Conservation (phyloP, 1,139 yeast genomes). For the Lodderomyces theae region DNA sequence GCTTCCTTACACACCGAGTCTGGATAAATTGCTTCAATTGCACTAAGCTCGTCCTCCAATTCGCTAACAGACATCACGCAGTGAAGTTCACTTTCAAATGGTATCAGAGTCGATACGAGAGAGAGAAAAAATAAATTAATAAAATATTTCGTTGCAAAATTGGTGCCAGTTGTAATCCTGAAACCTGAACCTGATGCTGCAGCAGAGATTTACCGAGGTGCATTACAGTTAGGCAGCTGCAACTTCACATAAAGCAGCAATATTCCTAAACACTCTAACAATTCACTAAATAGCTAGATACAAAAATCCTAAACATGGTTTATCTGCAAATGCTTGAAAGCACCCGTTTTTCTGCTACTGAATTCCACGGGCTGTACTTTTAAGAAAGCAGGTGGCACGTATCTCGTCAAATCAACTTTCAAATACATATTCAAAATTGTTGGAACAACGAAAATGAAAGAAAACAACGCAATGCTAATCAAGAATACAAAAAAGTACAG, state of each 20-base stretch:
- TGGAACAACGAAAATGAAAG: conserved; percentile 43
- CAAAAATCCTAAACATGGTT: conserved; percentile 11
- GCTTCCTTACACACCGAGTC: conserved; percentile 37
- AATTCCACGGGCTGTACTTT: conserved; percentile 43
- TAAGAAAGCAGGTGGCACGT: conserved; percentile 35
- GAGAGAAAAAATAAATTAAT: too few species aligned
- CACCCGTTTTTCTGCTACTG: conserved; percentile 34
- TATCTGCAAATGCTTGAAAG: conserved; percentile 22
- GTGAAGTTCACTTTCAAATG: too few species aligned
- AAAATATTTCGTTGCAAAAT: too few species aligned
- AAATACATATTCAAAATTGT: conserved; percentile 27
- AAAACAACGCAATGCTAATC: conserved; percentile 32
- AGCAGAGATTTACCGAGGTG: conserved; percentile 59
- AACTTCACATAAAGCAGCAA: too few species aligned
- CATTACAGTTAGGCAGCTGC: conserved; percentile 52
- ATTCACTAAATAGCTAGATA: conserved; percentile 6
- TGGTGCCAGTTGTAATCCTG: too few species aligned
- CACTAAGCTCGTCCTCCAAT: conserved; percentile 71
- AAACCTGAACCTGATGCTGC: conserved; percentile 55
- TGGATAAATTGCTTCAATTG: conserved; percentile 89
- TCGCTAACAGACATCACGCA: conserved; percentile 50
- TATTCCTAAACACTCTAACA: too few species aligned
- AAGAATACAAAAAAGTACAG: conserved; percentile 41
- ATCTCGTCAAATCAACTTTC: conserved; percentile 35
- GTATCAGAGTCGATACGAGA: too few species aligned